Evolutionary conservation across 1,284 basidiomycete genomes (phyloP), one percentile per base, ranked within the genome.

Genomic region (Irpex sp.): DNA sequence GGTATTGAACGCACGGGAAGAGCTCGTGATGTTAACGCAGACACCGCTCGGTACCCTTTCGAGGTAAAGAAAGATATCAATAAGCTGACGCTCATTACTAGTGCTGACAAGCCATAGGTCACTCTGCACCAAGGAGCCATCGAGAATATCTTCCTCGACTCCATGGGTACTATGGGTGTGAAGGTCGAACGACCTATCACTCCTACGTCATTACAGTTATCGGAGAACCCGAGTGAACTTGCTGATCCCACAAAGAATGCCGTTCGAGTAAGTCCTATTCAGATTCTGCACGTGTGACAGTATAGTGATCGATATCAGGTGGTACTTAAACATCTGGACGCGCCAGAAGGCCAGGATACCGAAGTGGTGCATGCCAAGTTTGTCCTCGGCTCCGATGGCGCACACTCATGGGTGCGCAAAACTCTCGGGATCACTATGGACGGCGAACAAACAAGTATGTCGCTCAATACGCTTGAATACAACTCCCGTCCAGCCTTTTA

Each of bases 381-480:
- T 67, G 79, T 86, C 2, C 73, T 87, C 47, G 86, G 85, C 0
- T 75, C 81, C 40, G 85, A 87, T 69, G 86, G 89, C n/a, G 92
- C 91, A 0, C 91, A 93, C 75, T 92, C 90, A 2, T 94, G 91
- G 91, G 89, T 92, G 5, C 82, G 92, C 36, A 88, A 88, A 66
- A 69, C 78, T 1, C 76, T 92, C n/a, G 82, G 82, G 2, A 88
- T 93, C 54, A 72, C 80, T 2, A 89, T 93, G 88, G 85, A 91
- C 65, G 92, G 92, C 17, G 90, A 92, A 71, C 87, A 90, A 69
- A 89, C 89, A 2, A 81, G 83, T 82, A 51, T 58, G 71, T 65
- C 21, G 34, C 2, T 19, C 66, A 69, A 71, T 15, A n/a, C 34
- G 38, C 38, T 7, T 59, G 36, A 15, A 57, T 13, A 15, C 13